Conservation (phyloP, 2,329 filamentous ascomycete genomes). For the Diaporthe caulivora region DNA sequence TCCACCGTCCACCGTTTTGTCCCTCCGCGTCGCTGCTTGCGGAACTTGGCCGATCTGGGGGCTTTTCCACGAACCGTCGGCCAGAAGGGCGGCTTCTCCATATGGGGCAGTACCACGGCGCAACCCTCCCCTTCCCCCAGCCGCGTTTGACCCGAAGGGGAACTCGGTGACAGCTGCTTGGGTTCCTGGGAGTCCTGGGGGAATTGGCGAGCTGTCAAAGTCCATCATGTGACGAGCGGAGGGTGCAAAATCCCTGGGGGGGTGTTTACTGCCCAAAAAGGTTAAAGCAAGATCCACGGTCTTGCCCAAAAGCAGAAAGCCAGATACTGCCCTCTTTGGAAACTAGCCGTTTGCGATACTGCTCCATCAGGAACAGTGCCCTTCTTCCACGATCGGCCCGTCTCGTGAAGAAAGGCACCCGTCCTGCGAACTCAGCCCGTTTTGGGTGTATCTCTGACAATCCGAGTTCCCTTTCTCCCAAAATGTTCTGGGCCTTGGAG, state of each 20-base stretch:
- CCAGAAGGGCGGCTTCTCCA: slow-evolving; percentile 20
- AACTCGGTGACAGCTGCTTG: slow-evolving; percentile 25
- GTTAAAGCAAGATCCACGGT: accelerated
- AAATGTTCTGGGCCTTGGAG: slow-evolving; percentile 29
- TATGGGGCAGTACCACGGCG: slow-evolving; percentile 25
- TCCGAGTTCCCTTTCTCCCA: slow-evolving; percentile 11
- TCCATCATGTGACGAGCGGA: slow-evolving; percentile 38
- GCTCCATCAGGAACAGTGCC: slow-evolving; percentile 36
- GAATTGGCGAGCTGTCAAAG: slow-evolving; percentile 31
- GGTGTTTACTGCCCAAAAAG: slow-evolving; percentile 31
- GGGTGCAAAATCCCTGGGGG: slow-evolving; percentile 20
- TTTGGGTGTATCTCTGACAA: slow-evolving; percentile 34
- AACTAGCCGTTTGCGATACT: slow-evolving; percentile 26
- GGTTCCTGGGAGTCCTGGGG: slow-evolving; percentile 15
- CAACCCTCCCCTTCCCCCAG: background rate
- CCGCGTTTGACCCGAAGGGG: slow-evolving; percentile 27
- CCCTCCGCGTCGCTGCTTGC: slow-evolving; percentile 17
- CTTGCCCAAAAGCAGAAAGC: slow-evolving; percentile 11
- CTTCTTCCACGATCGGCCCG: slow-evolving; percentile 18
- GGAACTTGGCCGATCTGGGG: slow-evolving; percentile 35
- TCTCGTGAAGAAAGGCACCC: slow-evolving; percentile 4
- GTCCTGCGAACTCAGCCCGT: slow-evolving; percentile 16
- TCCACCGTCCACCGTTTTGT: background rate
- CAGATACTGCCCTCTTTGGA: slow-evolving; percentile 13
- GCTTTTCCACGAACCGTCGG: slow-evolving; percentile 24